phyloP scores from a whole-genome alignment of 2,329 filamentous ascomycete genomes.

The Bipolaris gigantea region DNA sequence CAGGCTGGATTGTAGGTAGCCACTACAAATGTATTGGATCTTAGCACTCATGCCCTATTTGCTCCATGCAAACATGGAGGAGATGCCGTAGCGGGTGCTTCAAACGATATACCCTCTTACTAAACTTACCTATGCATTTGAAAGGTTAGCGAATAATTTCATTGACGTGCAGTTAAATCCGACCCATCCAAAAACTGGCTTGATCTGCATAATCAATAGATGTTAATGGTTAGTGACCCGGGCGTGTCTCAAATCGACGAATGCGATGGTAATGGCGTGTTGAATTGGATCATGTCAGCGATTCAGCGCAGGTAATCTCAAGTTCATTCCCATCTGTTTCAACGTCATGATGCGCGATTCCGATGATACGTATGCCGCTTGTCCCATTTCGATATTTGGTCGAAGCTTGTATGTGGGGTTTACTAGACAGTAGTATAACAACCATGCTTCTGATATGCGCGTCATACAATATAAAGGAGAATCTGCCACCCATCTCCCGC shows the following conservation, averaged over 20 bases:
- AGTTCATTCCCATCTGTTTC: slow-evolving; percentile 51
- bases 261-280: slow-evolving; percentile 49
- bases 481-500: not conserved
- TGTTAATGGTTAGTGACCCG: slow-evolving; percentile 60
- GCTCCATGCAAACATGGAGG: slow-evolving; percentile 59
- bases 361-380: slow-evolving; percentile 55
- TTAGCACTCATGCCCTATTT: slow-evolving; percentile 57
- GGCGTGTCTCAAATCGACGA: slow-evolving; percentile 58
- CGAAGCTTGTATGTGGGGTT: not conserved
- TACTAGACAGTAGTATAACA: not conserved
- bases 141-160: not conserved
- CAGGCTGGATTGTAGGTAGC: slow-evolving; percentile 55
- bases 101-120: slow-evolving; percentile 51
- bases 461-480: not conserved
- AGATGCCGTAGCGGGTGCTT: slow-evolving; percentile 59
- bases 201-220: slow-evolving; percentile 53
- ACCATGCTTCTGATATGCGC: not conserved
- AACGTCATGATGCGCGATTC: slow-evolving; percentile 57
- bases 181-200: slow-evolving; percentile 54
- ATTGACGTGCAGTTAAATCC: not conserved
- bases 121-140: slow-evolving; percentile 25
- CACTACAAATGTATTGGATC: slow-evolving; percentile 59
- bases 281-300: slow-evolving; percentile 50
- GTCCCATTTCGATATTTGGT: slow-evolving; percentile 40
- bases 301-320: slow-evolving; percentile 46